These are phyloP conservation scores for Leccinum boreale DNA, from an alignment of 768 basidiomycete genomes.

Conservation along the genomic window DNA sequence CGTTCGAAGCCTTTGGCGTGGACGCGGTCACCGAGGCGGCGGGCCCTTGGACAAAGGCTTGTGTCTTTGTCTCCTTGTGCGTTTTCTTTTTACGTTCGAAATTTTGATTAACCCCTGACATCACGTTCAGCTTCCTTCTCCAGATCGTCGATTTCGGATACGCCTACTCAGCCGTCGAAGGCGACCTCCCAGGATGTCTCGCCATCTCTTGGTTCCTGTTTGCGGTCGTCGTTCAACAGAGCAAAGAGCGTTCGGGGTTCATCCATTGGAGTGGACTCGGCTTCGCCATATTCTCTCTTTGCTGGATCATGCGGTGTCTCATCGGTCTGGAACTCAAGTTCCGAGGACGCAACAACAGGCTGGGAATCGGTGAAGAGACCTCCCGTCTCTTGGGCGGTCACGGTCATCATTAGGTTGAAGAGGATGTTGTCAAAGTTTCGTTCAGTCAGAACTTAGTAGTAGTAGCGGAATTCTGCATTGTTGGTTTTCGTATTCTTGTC, in stretches of 20 bases:
- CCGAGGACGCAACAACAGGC: slow-evolving; percentile 30
- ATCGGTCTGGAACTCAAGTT: slow-evolving; percentile 38
- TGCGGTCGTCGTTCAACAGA: slow-evolving; percentile 58
- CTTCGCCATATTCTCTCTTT: slow-evolving; percentile 58
- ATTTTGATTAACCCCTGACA: neutral
- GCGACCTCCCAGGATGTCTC: slow-evolving; percentile 66
- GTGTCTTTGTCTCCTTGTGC: slow-evolving; percentile 57
- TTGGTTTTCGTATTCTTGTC: neutral
- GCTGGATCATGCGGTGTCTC: slow-evolving; percentile 59
- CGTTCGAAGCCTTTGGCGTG: slow-evolving; percentile 60
- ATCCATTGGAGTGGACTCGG: slow-evolving; percentile 67
- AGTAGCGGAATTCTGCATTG: neutral
- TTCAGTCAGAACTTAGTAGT: neutral
- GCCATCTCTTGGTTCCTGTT: slow-evolving; percentile 66
- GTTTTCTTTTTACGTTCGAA: too few relatives aligned
- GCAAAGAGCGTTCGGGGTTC: slow-evolving; percentile 42
- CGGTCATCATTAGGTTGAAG: slow-evolving; percentile 6
- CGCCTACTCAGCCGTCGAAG: slow-evolving; percentile 60
- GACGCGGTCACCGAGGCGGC: slow-evolving; percentile 50
- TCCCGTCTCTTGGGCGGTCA: slow-evolving; percentile 31
- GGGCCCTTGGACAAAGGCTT: slow-evolving; percentile 58
- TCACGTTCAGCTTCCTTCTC: slow-evolving; percentile 45
- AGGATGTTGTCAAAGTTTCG: neutral
- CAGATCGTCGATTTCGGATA: slow-evolving; percentile 59
- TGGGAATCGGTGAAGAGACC: slow-evolving; percentile 32